Evolutionary conservation across 1,284 basidiomycete genomes (phyloP), one percentile per base, ranked within the genome.

Genomic region (Papiliotrema terrestris): DNA sequence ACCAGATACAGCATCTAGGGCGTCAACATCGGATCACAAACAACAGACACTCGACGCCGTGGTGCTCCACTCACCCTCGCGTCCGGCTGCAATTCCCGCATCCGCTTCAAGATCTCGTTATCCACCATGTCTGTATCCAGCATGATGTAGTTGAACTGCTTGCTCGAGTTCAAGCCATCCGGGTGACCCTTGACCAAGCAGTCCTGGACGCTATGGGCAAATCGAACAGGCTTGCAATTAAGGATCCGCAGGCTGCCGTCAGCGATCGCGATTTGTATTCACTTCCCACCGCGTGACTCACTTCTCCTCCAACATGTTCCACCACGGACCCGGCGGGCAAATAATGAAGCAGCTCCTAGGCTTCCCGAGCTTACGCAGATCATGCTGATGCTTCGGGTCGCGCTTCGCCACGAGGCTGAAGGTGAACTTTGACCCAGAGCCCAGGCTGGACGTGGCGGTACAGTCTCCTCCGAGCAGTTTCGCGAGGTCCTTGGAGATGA

Each of bases 401-500:
- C 44, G 45, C 14, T 61, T 60, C 1, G 66, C 61, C 2, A 70
- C 51, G 47, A 77, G 66, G 8, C 64, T 65, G 51, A 76, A 74
- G 13, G 65, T 67, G 51, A 77, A 77, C 8, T 55, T 69, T 32
- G 67, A 70, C 3, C 76, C 75, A 35, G 69, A 66, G 14, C 68
- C 70, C 44, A 67, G 64, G 29, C 67, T 69, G 15, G 70, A 72
- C n/a, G 60, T 57, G 42, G 69, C 72, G 22, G 59, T 64, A 29
- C 73, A 72, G 48, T 73, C 67, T 9, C 76, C 76, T 8, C 72
- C 74, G 2, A 78, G 59, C 3, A 76, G 54, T 2, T 62, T 57
- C 0, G 74, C 68, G 1, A 78, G 62, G 42, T 69, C 63, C 2
- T 65, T 63, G 0, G 71, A 73, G 52, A 78, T 78, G 55, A 70